Evolutionary conservation across 805 yeast species (phyloP), one percentile per base, ranked within the genome.

Genomic region (Cyberlindnera mycetangii): DNA sequence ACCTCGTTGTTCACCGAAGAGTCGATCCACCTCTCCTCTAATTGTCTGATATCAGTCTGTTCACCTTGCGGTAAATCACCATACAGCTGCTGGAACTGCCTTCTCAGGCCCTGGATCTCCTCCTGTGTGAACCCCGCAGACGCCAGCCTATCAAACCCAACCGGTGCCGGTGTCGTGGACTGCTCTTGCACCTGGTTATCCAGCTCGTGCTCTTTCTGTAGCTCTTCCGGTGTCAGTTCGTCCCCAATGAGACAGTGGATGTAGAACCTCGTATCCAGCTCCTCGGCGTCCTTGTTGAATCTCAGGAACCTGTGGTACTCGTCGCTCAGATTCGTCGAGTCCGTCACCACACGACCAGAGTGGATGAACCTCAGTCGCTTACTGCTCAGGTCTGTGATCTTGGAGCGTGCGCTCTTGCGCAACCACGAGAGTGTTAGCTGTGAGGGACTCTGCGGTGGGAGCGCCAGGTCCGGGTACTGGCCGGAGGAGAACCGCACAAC

Each of bases 21-120:
- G 52, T 89, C 93, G 49, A 89, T 85, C 96, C 96, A 89, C 45
- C 87, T 72, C 53, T 89, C 96, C 59, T 89, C 96, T 46, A 88
- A 62, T 51, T 82, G 83, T 40, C 88, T 61, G 2, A 82, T 63
- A 45, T 75, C 86, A 17, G 72, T 76, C 30, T 32, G 28, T 16
- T 56, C 37, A 45, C 55, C 48, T n/a, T 54, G 37, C 44, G 47
- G 64, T 52, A 64, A 39, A 44, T 67, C 70, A 0, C 87, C 87
- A 61, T 87, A 85, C 2, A 89, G 71, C 45, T 73, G 72, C 46
- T 78, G 75, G 58, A 90, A 89, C 61, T 89, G 97, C 41, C 75
- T 67, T 47, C 97, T 72, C 47, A 90, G 64, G 44, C 81, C 82
- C 34, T 71, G 70, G 21, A 90, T 78, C 54, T 90, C 97, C 47